Percentiles rank a stretch among this genome's conserved stretches.
Conservation (phyloP, 2,329 filamentous ascomycete species). For the Pseudogymnoascus sp. region DNA sequence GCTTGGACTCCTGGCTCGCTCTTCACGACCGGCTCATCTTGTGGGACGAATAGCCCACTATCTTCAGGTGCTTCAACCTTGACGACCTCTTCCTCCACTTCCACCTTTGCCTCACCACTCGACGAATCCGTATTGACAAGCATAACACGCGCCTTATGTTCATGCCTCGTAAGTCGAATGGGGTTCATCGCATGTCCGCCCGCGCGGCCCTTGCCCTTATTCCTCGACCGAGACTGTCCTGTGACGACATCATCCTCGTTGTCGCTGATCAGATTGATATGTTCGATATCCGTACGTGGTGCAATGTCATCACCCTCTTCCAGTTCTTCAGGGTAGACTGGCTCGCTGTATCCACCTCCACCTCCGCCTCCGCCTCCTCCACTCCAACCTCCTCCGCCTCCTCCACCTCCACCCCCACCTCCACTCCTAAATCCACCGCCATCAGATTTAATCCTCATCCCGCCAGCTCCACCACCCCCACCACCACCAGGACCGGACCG, state of each 20-base stretch:
- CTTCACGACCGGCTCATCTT: slow-evolving; percentile 1
- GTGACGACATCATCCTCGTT: slow-evolving; percentile 17
- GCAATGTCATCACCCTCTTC: slow-evolving; percentile 16
- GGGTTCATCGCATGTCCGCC: slow-evolving; percentile 20
- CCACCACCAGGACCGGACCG: slow-evolving; percentile 1
- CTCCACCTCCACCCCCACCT: slow-evolving; percentile 13
- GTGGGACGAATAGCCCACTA: background rate
- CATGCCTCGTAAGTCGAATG: slow-evolving; percentile 23
- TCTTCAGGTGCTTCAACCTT: slow-evolving; percentile 6
- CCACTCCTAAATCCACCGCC: slow-evolving; percentile 5
- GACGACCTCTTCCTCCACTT: slow-evolving; percentile 1
- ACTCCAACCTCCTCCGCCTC: slow-evolving; percentile 6
- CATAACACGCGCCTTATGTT: slow-evolving; percentile 25
- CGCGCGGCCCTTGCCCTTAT: slow-evolving; percentile 15
- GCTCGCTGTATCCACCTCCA: slow-evolving; percentile 13
- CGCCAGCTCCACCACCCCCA: slow-evolving; percentile 21
- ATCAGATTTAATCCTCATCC: slow-evolving; percentile 24
- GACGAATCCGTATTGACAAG: slow-evolving; percentile 22
- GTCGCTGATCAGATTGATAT: slow-evolving; percentile 21
- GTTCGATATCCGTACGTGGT: slow-evolving; percentile 24
- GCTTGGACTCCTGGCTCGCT: background rate
- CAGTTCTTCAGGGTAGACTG: slow-evolving; percentile 23
- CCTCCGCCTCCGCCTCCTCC: slow-evolving; percentile 3
- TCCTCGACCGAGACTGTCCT: background rate
- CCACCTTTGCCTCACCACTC: background rate